Evolutionary conservation across 169 alveolate species (phyloP).

Genomic region (Cryptosporidium parvum): DNA sequence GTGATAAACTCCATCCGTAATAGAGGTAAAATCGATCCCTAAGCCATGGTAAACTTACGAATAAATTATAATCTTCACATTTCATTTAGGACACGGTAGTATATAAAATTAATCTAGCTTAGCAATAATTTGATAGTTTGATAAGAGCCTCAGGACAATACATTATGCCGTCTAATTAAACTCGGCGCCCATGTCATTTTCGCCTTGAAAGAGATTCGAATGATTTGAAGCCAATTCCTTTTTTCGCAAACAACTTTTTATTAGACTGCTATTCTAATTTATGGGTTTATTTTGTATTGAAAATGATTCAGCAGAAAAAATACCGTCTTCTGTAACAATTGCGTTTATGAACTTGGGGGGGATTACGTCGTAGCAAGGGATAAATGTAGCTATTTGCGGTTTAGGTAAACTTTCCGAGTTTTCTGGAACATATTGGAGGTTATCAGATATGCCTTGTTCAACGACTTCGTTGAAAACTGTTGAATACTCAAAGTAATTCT

Average conservation of each 20-base stretch:
- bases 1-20: conserved; percentile 1
- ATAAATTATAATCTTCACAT: not conserved
- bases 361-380: conserved; percentile 63
- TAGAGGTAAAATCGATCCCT: conserved; percentile 3
- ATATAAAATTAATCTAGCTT: not conserved
- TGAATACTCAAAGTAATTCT: conserved; percentile 57
- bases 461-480: conserved; percentile 47
- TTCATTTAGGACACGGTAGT: not conserved
- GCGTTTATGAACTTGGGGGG: conserved; percentile 67
- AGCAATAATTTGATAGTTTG: not conserved
- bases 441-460: conserved; percentile 7
- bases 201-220: not conserved
- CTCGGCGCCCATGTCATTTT: not conserved
- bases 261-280: not conserved
- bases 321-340: conserved; percentile 68
- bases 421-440: too few species aligned
- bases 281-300: not conserved
- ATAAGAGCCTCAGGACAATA: not conserved
- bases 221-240: not conserved
- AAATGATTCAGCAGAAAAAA: conserved; percentile 25
- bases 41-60: not conserved
- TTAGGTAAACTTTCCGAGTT: not conserved
- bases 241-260: not conserved
- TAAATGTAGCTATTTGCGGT: not conserved
- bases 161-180: not conserved